A percentile compares a stretch with the other conserved stretches of the same genome.
Conservation (phyloP, 331 rosid genomes). For the Malus hybrid region DNA sequence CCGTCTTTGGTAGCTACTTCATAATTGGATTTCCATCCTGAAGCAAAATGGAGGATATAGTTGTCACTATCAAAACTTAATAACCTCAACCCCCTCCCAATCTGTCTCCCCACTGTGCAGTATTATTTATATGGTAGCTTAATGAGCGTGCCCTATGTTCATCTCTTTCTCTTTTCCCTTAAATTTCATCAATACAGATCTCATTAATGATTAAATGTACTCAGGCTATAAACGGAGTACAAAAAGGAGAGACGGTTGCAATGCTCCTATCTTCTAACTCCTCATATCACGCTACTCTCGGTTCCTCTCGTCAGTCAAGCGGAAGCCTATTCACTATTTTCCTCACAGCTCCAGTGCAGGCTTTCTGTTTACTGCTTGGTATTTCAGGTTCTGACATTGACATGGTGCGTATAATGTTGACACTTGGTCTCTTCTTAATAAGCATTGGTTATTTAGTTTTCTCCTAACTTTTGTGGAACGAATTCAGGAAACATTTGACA, state of each 20-base stretch:
- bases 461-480: slow-evolving; percentile 11
- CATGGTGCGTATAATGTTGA: slow-evolving; percentile 38
- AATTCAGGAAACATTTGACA: slow-evolving; percentile 59
- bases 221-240: slow-evolving; percentile 67
- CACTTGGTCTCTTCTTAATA: slow-evolving; percentile 8
- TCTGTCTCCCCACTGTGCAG: neutral
- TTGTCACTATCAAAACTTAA: neutral
- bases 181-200: neutral
- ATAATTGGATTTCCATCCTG: neutral
- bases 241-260: slow-evolving; percentile 85
- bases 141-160: neutral
- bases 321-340: slow-evolving; percentile 92
- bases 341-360: slow-evolving; percentile 90
- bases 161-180: neutral
- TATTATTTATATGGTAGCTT: neutral
- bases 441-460: neutral
- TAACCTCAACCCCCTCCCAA: neutral
- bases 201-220: neutral
- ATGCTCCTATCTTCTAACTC: slow-evolving; percentile 77
- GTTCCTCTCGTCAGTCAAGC: slow-evolving; percentile 40
- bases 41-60: too few relatives aligned
- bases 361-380: slow-evolving; percentile 73
- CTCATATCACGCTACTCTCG: slow-evolving; percentile 32
- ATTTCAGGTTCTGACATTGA: slow-evolving; percentile 66
- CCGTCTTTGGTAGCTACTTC: neutral